These are phyloP conservation scores for Colletotrichum sansevieriae DNA, from an alignment of 2,329 filamentous ascomycete genomes.

Conservation along the genomic window DNA sequence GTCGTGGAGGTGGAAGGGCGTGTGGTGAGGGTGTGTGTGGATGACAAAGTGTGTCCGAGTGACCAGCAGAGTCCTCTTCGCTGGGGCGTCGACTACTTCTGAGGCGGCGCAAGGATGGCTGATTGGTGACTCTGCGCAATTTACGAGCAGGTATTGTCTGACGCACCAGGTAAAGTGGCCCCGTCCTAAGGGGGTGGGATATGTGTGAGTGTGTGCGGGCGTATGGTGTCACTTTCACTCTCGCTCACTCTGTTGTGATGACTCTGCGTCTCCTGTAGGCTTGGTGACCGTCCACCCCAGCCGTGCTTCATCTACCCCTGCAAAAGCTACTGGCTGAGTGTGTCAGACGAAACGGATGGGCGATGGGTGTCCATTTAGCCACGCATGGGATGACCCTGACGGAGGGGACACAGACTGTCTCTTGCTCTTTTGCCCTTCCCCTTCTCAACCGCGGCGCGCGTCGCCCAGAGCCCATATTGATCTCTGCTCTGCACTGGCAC, in stretches of 20 bases:
- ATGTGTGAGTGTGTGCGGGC: conserved; percentile 16
- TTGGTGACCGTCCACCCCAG: conserved; percentile 27
- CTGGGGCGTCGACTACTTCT: conserved; percentile 43
- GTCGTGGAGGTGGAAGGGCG: conserved; percentile 36
- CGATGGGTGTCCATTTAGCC: conserved; percentile 35
- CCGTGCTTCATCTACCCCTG: conserved; percentile 41
- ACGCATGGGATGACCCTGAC: conserved; percentile 41
- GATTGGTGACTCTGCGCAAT: conserved; percentile 62
- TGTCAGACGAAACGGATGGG: conserved; percentile 41
- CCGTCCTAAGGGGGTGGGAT: conserved; percentile 46
- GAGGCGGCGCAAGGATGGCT: conserved; percentile 45
- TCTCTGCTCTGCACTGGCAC: conserved; percentile 25
- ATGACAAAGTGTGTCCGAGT: conserved; percentile 43
- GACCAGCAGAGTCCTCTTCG: conserved; percentile 45
- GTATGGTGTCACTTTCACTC: conserved; percentile 27
- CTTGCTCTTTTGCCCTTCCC: conserved; percentile 31
- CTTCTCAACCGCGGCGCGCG: conserved; percentile 16
- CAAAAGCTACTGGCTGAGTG: conserved; percentile 34
- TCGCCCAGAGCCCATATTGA: conserved; percentile 28
- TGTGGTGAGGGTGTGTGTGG: conserved; percentile 44
- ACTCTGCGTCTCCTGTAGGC: conserved; percentile 25
- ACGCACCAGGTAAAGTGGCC: conserved; percentile 62
- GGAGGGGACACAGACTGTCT: conserved; percentile 33
- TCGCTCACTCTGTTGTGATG: conserved; percentile 30
- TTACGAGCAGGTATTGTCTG: conserved; percentile 62